Evolutionary conservation across 2,329 filamentous ascomycete species (phyloP).

Genomic region (Capronia americana): DNA sequence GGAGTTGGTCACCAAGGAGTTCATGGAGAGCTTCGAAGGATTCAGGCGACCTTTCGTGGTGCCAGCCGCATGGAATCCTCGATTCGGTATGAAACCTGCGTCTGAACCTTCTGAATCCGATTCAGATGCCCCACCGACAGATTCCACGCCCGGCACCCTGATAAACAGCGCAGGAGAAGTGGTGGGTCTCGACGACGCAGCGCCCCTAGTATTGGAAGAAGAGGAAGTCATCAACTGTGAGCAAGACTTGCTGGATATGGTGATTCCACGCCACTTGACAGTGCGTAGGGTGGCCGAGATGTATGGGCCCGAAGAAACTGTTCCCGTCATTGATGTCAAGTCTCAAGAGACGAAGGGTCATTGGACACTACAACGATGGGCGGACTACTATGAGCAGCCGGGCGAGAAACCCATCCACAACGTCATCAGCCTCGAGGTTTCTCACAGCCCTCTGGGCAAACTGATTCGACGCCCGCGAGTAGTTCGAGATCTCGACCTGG

Average conservation of each 20-base stretch:
- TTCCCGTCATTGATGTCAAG: constrained; percentile 72
- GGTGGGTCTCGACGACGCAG: constrained; percentile 2
- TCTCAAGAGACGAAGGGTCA: constrained; percentile 69
- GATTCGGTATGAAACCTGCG: constrained; percentile 42
- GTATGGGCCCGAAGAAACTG: constrained; percentile 65
- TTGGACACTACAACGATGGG: constrained; percentile 71
- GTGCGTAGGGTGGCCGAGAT: constrained; percentile 68
- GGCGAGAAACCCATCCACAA: constrained; percentile 69
- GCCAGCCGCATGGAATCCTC: constrained; percentile 66
- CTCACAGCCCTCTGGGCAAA: constrained; percentile 66
- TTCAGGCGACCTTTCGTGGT: constrained; percentile 72
- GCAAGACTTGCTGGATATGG: constrained; percentile 71
- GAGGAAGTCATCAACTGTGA: constrained; percentile 63
- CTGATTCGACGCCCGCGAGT: constrained; percentile 68
- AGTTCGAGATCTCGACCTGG: constrained; percentile 66
- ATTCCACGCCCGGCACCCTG: constrained; percentile 5
- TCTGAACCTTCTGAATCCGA: neutral
- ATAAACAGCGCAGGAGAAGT: constrained; percentile 21
- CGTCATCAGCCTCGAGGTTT: constrained; percentile 73
- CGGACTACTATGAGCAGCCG: constrained; percentile 69
- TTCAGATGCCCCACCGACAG: neutral
- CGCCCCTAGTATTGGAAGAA: constrained; percentile 5
- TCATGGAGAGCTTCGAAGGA: constrained; percentile 67
- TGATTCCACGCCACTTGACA: constrained; percentile 68
- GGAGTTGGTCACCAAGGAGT: constrained; percentile 67